Conservation (phyloP, 169 alveolate species). For the Pseudocohnilembus persalinus region DNA sequence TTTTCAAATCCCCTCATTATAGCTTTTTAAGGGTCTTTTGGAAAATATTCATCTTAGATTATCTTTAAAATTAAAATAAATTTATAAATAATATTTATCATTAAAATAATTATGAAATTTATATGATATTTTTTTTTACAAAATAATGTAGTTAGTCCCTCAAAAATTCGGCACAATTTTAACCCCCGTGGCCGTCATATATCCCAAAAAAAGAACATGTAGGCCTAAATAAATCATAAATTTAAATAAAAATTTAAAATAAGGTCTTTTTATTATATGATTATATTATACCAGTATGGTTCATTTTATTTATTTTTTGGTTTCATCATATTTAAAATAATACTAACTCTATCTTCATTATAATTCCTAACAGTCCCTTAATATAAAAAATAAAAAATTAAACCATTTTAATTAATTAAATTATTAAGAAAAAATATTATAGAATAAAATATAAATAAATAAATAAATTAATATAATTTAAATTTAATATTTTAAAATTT, state of each 20-base stretch:
- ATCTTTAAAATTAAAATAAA: slow-evolving; percentile 13
- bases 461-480: too few relatives aligned
- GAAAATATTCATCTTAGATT: slow-evolving; percentile 62
- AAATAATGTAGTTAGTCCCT: slow-evolving; percentile 66
- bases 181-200: slow-evolving; percentile 82
- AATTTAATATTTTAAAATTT: too few relatives aligned
- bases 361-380: slow-evolving; percentile 64
- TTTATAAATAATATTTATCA: background rate
- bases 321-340: slow-evolving; percentile 63
- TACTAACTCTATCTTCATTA: slow-evolving; percentile 78
- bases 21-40: slow-evolving; percentile 65
- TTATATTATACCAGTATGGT: too few relatives aligned
- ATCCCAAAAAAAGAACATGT: slow-evolving; percentile 66
- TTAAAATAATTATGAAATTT: too few relatives aligned
- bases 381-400: too few relatives aligned
- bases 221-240: too few relatives aligned
- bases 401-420: too few relatives aligned
- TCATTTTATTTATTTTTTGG: slow-evolving; percentile 59
- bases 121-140: too few relatives aligned
- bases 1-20: slow-evolving; percentile 60
- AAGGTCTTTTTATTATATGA: too few relatives aligned
- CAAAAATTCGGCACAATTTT: slow-evolving; percentile 65
- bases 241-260: too few relatives aligned
- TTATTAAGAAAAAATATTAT: too few relatives aligned
- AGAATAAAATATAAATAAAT: too few relatives aligned